Evolutionary conservation across 768 basidiomycete species (phyloP), one percentile per base, ranked within the genome.

Genomic region (Dendrothele bispora): DNA sequence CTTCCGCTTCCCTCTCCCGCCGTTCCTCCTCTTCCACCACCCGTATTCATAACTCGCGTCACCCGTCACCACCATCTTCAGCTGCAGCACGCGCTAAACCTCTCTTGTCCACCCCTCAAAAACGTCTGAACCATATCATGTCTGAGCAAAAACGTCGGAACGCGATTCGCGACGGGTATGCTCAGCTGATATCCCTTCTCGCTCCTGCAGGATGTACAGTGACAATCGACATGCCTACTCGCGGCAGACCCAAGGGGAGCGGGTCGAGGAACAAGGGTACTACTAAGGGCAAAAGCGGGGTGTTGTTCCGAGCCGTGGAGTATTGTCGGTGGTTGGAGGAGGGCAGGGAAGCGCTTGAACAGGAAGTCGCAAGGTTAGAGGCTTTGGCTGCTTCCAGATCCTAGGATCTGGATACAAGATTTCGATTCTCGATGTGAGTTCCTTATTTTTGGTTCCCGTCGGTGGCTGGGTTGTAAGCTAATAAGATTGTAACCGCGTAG

Each of bases 131-230:
- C 62, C 91, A 95, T 71, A 94, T 95, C 73, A 84, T 91, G 80
- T 92, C 90, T 6, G 93, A 95, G 63, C 92, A 95, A 68, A 91
- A 91, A 59, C 88, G 93, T 7, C 83, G 93, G 8, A 95, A 95
- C 59, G 88, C 89, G 42, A 95, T 95, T 55, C 84, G 90, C 34
- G 86, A 90, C 52, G 91, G 91, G 32, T 95, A 94, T 66, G 83
- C 89, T 1, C 89, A 92, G 61, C 70, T 95, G 34, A 92, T 91
- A 26, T 69, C 84, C 0, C 71, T 95, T 20, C 83, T 95, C 45
- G 83, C 89, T 0, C 88, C 90, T n/a, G 84, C 82, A 4, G 89
- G 88, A 4, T 67, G 73, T 20, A 74, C 82, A 2, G 80, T 85
- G 41, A 75, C 78, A 0, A 80, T 88, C 30, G 83, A 80, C 30